Conservation (phyloP, 495 filamentous ascomycete genomes). For the Arthonia radiata region DNA sequence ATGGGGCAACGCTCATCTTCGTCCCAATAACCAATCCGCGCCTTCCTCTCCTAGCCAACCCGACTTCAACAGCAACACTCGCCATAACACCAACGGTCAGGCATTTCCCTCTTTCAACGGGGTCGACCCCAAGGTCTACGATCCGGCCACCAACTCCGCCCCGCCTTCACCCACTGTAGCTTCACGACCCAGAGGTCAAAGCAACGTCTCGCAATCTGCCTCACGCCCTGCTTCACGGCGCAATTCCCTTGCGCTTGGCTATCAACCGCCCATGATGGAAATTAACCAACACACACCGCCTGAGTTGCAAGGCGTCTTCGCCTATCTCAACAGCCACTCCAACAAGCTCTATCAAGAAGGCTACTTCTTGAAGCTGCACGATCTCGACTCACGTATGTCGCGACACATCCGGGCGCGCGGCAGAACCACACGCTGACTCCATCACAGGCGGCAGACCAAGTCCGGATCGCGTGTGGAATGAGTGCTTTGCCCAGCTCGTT, state of each 20-base stretch:
- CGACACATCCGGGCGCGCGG: neutral
- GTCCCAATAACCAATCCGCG: conserved; percentile 9
- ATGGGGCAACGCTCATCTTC: conserved; percentile 24
- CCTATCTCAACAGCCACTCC: conserved; percentile 74
- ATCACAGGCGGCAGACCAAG: conserved; percentile 59
- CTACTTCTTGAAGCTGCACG: conserved; percentile 88
- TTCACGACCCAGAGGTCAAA: conserved; percentile 4
- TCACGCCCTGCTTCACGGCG: conserved; percentile 25
- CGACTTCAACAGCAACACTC: too few relatives aligned
- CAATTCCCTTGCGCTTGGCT: conserved; percentile 45
- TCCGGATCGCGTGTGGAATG: conserved; percentile 69
- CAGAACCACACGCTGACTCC: conserved; percentile 3
- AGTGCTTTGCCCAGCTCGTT: conserved; percentile 92
- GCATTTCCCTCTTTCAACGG: too few relatives aligned
- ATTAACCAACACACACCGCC: conserved; percentile 63
- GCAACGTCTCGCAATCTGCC: conserved; percentile 12
- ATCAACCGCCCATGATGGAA: conserved; percentile 72
- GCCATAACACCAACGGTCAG: too few relatives aligned
- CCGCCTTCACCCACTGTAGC: conserved; percentile 11
- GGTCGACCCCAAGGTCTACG: too few relatives aligned
- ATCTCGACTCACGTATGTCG: conserved; percentile 62
- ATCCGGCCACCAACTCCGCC: conserved; percentile 10
- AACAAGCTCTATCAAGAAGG: conserved; percentile 97
- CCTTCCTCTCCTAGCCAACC: too few relatives aligned
- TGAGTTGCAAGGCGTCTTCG: conserved; percentile 84